A percentile compares a stretch with the other conserved stretches of the same genome.
Evolutionary conservation across 306 rosid species (phyloP).

Genomic region (Corylus avellana): DNA sequence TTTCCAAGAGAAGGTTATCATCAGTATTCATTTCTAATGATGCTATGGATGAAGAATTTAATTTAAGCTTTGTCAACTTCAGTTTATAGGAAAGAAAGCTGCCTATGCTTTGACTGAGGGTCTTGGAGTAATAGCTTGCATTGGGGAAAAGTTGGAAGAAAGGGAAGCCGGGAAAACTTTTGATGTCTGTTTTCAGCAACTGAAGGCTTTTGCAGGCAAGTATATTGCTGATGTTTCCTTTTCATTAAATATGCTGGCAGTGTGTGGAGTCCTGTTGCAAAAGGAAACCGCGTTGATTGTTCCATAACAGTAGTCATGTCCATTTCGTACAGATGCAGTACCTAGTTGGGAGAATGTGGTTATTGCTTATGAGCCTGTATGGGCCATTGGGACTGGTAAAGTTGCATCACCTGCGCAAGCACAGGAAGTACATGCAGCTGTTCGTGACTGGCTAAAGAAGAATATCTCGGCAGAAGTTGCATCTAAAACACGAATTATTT

Average conservation of each 20-base stretch:
- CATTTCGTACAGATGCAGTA: slow-evolving; percentile 68
- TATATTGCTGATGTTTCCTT: slow-evolving; percentile 19
- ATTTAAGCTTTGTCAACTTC: slow-evolving; percentile 42
- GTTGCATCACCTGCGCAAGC: slow-evolving; percentile 97
- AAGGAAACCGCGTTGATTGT: background rate
- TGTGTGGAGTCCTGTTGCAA: background rate
- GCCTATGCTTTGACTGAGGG: slow-evolving; percentile 94
- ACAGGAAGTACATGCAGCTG: slow-evolving; percentile 93
- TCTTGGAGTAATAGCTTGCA: slow-evolving; percentile 96
- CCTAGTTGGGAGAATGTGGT: slow-evolving; percentile 93
- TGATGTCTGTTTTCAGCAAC: slow-evolving; percentile 74
- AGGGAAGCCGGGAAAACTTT: slow-evolving; percentile 98
- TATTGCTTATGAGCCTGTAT: slow-evolving; percentile 97
- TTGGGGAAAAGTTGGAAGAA: slow-evolving; percentile 86
- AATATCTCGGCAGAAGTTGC: slow-evolving; percentile 89
- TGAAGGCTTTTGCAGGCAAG: slow-evolving; percentile 89
- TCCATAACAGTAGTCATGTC: slow-evolving; percentile 10
- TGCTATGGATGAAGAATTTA: slow-evolving; percentile 18
- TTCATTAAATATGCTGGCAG: slow-evolving; percentile 3
- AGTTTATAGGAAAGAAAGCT: slow-evolving; percentile 98
- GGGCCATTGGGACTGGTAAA: slow-evolving; percentile 99
- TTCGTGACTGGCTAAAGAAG: slow-evolving; percentile 89
- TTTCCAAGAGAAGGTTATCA: slow-evolving; percentile 20
- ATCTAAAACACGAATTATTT: slow-evolving; percentile 86
- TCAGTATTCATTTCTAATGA: slow-evolving; percentile 20